phyloP scores from a whole-genome alignment of 345 rosid species.

The Eucalyptus victrix region DNA sequence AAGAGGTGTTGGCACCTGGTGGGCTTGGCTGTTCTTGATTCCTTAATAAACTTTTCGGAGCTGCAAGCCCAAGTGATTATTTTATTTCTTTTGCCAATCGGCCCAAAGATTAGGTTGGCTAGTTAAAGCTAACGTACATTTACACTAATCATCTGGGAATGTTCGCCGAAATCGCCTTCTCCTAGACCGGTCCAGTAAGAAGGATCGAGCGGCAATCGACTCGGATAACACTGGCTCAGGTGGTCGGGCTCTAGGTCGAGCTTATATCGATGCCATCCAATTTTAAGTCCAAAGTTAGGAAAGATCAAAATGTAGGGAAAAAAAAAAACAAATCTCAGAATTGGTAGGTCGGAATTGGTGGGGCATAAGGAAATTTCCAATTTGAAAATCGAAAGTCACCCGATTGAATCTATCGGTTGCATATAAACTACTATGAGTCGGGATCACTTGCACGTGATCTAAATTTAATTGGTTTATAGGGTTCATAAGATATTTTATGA shows the following conservation, averaged over 20 bases:
- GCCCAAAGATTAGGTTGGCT: background rate
- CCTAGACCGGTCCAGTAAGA: background rate
- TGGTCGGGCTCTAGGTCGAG: background rate
- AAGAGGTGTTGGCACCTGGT: background rate
- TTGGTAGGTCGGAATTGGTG: background rate
- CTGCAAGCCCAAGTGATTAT: background rate
- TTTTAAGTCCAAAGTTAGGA: background rate
- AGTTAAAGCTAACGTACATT: background rate
- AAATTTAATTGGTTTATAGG: background rate
- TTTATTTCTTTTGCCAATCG: background rate
- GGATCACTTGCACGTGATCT: background rate
- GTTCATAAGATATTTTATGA: accelerated
- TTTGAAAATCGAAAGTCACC: background rate
- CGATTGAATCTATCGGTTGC: background rate
- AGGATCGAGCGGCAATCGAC: background rate
- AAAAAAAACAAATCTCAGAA: background rate
- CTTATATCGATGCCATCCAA: background rate
- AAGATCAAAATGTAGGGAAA: background rate
- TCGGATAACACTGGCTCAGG: background rate
- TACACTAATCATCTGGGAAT: background rate
- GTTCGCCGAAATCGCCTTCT: background rate
- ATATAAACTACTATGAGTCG: background rate
- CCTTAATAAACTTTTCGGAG: background rate
- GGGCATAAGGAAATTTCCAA: background rate
- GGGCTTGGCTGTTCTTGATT: background rate